Evolutionary conservation across 805 yeast species (phyloP).

Genomic region (Sungouiozyma ichnusensis): DNA sequence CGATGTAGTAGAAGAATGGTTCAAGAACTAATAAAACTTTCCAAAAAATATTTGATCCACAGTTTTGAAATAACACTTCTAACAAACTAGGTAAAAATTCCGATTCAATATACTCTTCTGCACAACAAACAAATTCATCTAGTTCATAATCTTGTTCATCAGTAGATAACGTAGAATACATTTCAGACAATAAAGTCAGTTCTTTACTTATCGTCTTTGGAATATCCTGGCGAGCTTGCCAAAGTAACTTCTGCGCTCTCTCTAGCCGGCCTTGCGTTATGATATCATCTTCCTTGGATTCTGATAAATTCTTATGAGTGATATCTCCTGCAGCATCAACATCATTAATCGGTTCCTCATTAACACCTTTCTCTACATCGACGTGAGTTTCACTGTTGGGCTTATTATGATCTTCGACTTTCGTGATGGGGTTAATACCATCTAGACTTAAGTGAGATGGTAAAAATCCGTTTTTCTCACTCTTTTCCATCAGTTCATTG

Average conservation of each 20-base stretch:
- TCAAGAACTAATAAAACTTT: constrained; percentile 28
- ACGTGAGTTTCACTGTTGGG: no score
- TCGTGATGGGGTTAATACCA: neutral
- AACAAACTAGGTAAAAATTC: constrained; percentile 27
- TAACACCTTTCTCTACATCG: neutral
- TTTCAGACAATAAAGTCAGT: constrained; percentile 26
- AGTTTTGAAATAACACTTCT: constrained; percentile 23
- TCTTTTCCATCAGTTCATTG: constrained; percentile 28
- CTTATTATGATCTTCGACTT: neutral
- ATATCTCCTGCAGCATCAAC: constrained; percentile 2
- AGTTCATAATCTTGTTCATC: constrained; percentile 30
- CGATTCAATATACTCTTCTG: constrained; percentile 29
- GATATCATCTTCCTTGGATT: constrained; percentile 7
- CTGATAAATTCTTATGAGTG: neutral
- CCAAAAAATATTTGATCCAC: constrained; percentile 25
- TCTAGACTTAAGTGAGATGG: constrained; percentile 7
- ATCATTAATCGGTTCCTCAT: neutral
- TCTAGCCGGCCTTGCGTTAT: constrained; percentile 22
- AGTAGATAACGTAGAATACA: constrained; percentile 28
- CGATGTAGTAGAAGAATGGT: constrained; percentile 30
- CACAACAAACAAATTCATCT: constrained; percentile 30
- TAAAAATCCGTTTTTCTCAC: constrained; percentile 27
- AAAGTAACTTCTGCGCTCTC: constrained; percentile 24
- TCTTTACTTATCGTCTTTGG: constrained; percentile 29
- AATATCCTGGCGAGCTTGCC: constrained; percentile 28